These are phyloP conservation scores for Phytophthora melonis DNA, from an alignment of 352 stramenopile species.

Conservation along the genomic window DNA sequence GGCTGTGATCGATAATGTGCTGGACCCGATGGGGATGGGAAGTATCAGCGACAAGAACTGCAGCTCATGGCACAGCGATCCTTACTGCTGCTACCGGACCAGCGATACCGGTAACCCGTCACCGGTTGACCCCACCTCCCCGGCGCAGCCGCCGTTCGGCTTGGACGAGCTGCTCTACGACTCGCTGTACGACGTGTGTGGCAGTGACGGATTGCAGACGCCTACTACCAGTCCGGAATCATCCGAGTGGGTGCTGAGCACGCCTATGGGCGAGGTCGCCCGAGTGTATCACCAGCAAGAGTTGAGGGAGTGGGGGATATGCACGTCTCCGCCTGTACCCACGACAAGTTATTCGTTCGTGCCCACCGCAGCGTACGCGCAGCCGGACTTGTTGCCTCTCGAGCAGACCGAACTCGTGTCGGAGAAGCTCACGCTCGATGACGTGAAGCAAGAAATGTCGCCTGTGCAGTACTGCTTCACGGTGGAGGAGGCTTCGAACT, in stretches of 20 bases:
- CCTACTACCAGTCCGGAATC: constrained; percentile 1
- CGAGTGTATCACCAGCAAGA: constrained; percentile 24
- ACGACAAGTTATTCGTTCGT: neutral
- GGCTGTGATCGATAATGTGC: constrained; percentile 39
- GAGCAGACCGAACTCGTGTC: constrained; percentile 12
- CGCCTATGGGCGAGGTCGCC: constrained; percentile 27
- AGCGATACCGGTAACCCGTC: neutral
- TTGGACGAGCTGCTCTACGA: constrained; percentile 43
- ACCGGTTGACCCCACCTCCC: constrained; percentile 31
- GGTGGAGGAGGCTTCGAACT: neutral
- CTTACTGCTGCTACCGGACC: neutral
- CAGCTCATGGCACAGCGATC: constrained; percentile 5
- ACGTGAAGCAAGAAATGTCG: constrained; percentile 19
- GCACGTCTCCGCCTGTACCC: constrained; percentile 10
- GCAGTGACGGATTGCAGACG: constrained; percentile 4
- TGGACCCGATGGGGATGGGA: constrained; percentile 45
- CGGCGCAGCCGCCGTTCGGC: constrained; percentile 34
- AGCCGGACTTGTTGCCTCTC: constrained; percentile 14
- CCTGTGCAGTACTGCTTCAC: constrained; percentile 13
- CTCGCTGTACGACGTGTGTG: constrained; percentile 31
- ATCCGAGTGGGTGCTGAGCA: constrained; percentile 19
- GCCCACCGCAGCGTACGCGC: neutral
- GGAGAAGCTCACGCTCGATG: constrained; percentile 11
- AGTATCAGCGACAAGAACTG: constrained; percentile 7
- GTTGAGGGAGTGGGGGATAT: constrained; percentile 24